Conservation (phyloP, 2,329 filamentous ascomycete species). For the Colletotrichum sp. region DNA sequence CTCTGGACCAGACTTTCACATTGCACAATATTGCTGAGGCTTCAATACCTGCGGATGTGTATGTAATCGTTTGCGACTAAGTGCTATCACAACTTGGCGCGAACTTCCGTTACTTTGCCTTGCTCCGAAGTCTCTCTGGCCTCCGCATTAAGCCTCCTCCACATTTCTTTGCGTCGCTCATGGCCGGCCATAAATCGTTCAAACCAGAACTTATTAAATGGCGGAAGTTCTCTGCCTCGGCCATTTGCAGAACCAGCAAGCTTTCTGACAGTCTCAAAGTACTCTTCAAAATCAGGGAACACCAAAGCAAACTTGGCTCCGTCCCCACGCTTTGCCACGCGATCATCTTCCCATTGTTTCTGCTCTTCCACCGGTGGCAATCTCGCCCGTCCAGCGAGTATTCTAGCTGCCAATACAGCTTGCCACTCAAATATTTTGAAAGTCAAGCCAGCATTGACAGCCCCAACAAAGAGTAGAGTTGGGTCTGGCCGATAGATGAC, state of each 20-base stretch:
- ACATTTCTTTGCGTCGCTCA: constrained; percentile 61
- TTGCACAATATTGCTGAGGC: background rate
- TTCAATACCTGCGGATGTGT: background rate
- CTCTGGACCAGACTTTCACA: background rate
- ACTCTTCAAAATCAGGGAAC: constrained; percentile 67
- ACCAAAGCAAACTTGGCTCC: constrained; percentile 61
- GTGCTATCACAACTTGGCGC: background rate
- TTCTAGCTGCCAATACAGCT: constrained; percentile 63
- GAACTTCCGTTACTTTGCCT: background rate
- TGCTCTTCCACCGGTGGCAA: constrained; percentile 56
- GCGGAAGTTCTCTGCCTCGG: constrained; percentile 48
- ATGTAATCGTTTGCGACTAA: background rate
- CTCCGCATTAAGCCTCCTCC: constrained; percentile 52
- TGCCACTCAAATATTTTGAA: constrained; percentile 76
- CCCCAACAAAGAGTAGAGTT: constrained; percentile 61
- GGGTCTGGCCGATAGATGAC: constrained; percentile 60
- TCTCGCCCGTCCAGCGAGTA: constrained; percentile 55
- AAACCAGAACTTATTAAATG: constrained; percentile 51
- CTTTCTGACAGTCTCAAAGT: constrained; percentile 61
- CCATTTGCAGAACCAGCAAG: constrained; percentile 53
- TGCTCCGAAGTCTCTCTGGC: background rate
- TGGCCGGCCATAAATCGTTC: constrained; percentile 58
- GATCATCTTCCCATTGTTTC: constrained; percentile 59
- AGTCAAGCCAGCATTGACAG: constrained; percentile 61
- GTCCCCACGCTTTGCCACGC: constrained; percentile 59